Evolutionary conservation across 2,329 filamentous ascomycete species (phyloP), one percentile per base, ranked within the genome.

Genomic region (Madurella fahalii): DNA sequence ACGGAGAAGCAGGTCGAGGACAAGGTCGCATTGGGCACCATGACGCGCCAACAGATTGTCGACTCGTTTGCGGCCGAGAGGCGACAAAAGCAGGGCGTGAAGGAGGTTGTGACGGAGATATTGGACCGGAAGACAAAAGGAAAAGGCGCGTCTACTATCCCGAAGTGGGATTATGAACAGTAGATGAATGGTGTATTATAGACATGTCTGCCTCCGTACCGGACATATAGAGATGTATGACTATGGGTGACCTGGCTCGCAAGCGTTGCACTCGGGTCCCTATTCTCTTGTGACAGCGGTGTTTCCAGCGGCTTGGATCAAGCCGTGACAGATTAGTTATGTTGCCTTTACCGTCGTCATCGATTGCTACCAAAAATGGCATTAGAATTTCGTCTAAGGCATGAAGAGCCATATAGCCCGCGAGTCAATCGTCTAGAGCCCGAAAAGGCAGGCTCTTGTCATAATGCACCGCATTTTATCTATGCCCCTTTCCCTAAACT

Each of bases 21-120:
- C 9, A 50, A 79, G 40, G 73, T 85, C 16, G 63, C 61, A 18
- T 61, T 68, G 25, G 74, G 69, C 53, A 62, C 55, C 20, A 69
- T 68, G 65, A 76, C 72, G n/a, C 71, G 74, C 7, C 72, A 78
- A 57, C 77, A 88, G 69, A 79, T 92, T 56, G 71, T 87, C 34
- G 74, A 80, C 17, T 76, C 84, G 61, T 81, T 95, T 41, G 70
- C 89, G 39, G 72, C 76, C 45, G 76, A 71, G 62, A 81, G 77
- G 65, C 76, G 78, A 18, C 77, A 81, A 52, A 87, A 89, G 69
- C 84, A 88, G 64, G 89, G 89, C 43, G 82, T 90, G 41, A 75
- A 74, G 61, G 78, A 83, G 66, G 82, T 92, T 54, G 84, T 90
- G 4, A 65, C 76, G 48, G 89, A 92, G 68, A 84, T 92, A 30